A percentile compares a stretch with the other conserved stretches of the same genome.
These are phyloP conservation scores for Polytolypa hystricis DNA, from an alignment of 2,329 filamentous ascomycete species.

Conservation along the genomic window DNA sequence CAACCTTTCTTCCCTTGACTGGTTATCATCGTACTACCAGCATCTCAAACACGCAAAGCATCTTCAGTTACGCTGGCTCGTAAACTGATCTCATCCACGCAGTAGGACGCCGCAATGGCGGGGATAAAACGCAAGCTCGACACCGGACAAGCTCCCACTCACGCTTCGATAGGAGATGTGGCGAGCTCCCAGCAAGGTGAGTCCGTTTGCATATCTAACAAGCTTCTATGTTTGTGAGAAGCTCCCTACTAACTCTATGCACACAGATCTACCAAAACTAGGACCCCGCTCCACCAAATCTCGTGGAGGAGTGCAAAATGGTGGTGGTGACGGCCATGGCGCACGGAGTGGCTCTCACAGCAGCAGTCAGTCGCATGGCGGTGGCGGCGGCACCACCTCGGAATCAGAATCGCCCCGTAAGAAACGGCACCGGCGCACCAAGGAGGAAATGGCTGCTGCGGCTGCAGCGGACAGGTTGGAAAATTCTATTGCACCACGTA, in stretches of 20 bases:
- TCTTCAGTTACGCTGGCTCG: neutral
- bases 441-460: conserved; percentile 1
- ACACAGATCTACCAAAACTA: neutral
- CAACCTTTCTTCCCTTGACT: neutral
- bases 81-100: conserved; percentile 2
- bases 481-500: conserved; percentile 5
- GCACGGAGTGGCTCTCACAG: neutral
- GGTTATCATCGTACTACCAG: neutral
- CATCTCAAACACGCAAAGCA: neutral
- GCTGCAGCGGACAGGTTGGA: neutral
- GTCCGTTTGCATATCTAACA: neutral
- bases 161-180: neutral
- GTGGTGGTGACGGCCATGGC: conserved; percentile 1
- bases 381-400: neutral
- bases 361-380: neutral
- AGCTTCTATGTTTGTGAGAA: neutral
- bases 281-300: no score
- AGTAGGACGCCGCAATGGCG: neutral
- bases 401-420: conserved; percentile 2
- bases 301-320: neutral
- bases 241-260: neutral
- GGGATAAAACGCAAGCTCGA: conserved; percentile 5
- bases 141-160: neutral
- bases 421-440: neutral
- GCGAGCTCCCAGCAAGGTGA: neutral